Evolutionary conservation across 2,329 filamentous ascomycete genomes (phyloP).

Genomic region (Nothophoma quercina): DNA sequence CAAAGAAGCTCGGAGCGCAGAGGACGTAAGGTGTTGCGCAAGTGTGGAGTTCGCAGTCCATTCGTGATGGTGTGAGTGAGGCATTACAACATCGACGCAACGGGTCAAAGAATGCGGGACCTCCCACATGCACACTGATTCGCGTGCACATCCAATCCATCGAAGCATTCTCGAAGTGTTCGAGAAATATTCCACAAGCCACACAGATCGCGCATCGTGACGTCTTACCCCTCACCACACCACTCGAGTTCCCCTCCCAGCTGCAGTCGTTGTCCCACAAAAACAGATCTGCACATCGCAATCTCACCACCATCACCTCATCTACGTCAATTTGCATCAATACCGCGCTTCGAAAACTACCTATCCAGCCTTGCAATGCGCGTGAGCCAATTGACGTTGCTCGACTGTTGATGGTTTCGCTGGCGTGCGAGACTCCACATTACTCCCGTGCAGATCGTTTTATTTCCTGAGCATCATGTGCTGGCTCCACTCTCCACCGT

Average conservation of each 20-base stretch:
- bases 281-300: background rate
- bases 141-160: background rate
- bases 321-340: background rate
- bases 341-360: constrained; percentile 10
- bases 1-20: too few relatives aligned
- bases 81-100: background rate
- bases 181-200: constrained; percentile 7
- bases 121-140: background rate
- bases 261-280: background rate
- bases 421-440: background rate
- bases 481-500: background rate
- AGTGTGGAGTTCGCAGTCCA: too few relatives aligned
- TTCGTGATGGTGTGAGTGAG: background rate
- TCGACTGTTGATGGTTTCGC: too few relatives aligned
- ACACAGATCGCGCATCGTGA: constrained; percentile 1
- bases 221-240: background rate
- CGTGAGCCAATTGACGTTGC: background rate
- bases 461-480: constrained; percentile 3
- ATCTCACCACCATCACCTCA: constrained; percentile 9
- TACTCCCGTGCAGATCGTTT: constrained; percentile 2
- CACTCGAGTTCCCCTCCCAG: background rate
- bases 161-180: constrained; percentile 9
- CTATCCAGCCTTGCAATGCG: constrained; percentile 1
- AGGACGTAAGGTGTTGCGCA: too few relatives aligned
- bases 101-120: background rate